These are phyloP conservation scores for Glycine tomentella DNA, from an alignment of 306 rosid genomes.

Conservation along the genomic window DNA sequence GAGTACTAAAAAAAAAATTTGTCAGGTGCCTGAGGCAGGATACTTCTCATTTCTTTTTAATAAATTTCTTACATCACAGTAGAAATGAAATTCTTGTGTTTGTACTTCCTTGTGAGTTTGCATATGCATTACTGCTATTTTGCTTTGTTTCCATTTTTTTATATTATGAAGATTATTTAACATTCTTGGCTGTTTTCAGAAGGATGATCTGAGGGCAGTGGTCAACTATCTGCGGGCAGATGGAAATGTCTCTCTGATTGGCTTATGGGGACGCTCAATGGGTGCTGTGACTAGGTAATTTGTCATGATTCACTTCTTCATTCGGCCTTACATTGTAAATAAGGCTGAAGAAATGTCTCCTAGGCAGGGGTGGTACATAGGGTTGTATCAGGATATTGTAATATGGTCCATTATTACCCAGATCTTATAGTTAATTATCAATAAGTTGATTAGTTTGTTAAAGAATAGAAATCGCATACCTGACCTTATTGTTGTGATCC, in stretches of 20 bases:
- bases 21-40: no score
- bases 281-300: slow-evolving; percentile 97
- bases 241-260: slow-evolving; percentile 92
- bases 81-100: slow-evolving; percentile 10
- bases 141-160: slow-evolving; percentile 22
- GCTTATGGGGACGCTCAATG: slow-evolving; percentile 99
- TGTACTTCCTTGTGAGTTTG: slow-evolving; percentile 12
- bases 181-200: slow-evolving; percentile 64
- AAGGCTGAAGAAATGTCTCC: background rate
- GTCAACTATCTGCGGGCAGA: slow-evolving; percentile 86
- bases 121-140: slow-evolving; percentile 8
- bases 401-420: slow-evolving; percentile 31
- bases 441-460: slow-evolving; percentile 16
- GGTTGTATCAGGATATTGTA: slow-evolving; percentile 10
- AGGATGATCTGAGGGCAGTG: slow-evolving; percentile 82
- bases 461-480: background rate
- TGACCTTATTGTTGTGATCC: slow-evolving; percentile 7
- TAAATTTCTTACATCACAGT: slow-evolving; percentile 29
- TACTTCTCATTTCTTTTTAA: background rate
- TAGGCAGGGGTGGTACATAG: slow-evolving; percentile 1
- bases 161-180: slow-evolving; percentile 28
- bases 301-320: slow-evolving; percentile 53
- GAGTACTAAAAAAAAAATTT: background rate
- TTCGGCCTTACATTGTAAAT: slow-evolving; percentile 35
- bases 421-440: slow-evolving; percentile 5